Evolutionary conservation across 2,329 filamentous ascomycete genomes (phyloP).

Genomic region (Pseudocercospora ulei): DNA sequence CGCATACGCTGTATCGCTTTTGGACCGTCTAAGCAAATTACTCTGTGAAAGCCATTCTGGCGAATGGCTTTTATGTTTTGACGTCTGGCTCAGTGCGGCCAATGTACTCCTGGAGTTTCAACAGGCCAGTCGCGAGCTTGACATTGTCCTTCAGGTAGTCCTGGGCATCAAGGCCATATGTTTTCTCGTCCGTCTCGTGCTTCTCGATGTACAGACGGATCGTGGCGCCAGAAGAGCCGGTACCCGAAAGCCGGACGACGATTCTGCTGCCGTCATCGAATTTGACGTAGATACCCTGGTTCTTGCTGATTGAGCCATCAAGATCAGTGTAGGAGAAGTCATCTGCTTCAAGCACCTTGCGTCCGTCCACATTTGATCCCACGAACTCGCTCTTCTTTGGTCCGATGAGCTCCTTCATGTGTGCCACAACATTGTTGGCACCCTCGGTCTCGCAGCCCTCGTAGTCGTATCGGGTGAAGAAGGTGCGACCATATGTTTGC

Average conservation of each 20-base stretch:
- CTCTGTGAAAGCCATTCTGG: background rate
- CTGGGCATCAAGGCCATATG: conserved; percentile 74
- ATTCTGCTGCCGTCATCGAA: conserved; percentile 93
- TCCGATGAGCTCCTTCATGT: conserved; percentile 68
- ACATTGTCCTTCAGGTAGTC: conserved; percentile 90
- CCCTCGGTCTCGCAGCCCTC: conserved; percentile 87
- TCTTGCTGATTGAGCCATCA: conserved; percentile 89
- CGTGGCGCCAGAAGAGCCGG: conserved; percentile 87
- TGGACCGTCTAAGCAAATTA: background rate
- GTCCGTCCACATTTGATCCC: conserved; percentile 69
- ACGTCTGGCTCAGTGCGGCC: conserved; percentile 90
- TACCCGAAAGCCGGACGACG: conserved; percentile 88
- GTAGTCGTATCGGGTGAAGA: conserved; percentile 99
- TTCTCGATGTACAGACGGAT: conserved; percentile 97
- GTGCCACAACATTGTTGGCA: conserved; percentile 78
- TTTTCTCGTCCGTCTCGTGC: conserved; percentile 71
- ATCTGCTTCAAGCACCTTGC: conserved; percentile 78
- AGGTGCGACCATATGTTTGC: conserved; percentile 88
- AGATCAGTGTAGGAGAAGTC: conserved; percentile 98
- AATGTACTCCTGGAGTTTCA: conserved; percentile 90
- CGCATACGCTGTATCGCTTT: conserved; percentile 8
- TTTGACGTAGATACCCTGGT: conserved; percentile 90
- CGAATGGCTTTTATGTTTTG: conserved; percentile 61
- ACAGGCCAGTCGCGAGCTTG: conserved; percentile 67
- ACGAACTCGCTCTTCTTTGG: conserved; percentile 62